Base-by-base conservation (phyloP, 2,329 filamentous ascomycete species). In the Paraphoma chrysanthemicola region DNA sequence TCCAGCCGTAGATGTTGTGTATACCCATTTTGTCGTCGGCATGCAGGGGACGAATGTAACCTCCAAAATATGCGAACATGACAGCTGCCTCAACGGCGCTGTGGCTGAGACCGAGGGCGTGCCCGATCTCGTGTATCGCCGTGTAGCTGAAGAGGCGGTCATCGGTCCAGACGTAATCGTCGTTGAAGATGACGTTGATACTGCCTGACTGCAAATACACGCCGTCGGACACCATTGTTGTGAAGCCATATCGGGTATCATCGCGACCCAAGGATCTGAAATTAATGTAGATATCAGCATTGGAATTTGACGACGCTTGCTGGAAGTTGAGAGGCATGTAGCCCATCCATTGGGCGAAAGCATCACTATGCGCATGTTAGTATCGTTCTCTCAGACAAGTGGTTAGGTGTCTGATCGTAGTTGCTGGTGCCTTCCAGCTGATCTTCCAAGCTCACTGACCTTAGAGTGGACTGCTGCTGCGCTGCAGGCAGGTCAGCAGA, bases 121-220 rank as follows among this genome's bases (percentile, higher is more conserved):
- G 70, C 0, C 69, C 70, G 3, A 72, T 72, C 41, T 73, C 70
- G 23, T 73, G 70, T 6, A 65, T 45, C 4, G 68, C 69, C 2
- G 68, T 71, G 44, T 59, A 71, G 41, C 64, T 68, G 54, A 73
- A 70, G 1, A 72, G 48, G 6, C 63, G 62, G 41, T 68, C 68
- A 18, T 73, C 69, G 6, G 39, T 60, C 70, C 69, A 72, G 38
- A 53, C 56, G 30, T 66, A 70, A 43, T 72, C 64, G 29, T 72
- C 67, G 31, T 73, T 73, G 45, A 73, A 70, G 2, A 67, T 72
- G 11, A 71, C 62, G 48, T 71, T 71, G 54, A 73, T 68, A 11
- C 67, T 58, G 2, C 70, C 69, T 1, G 67, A 60, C 7, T 60
- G 57, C 2, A 73, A 44, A 0, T 58, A 50, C 10, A 59, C 33